A percentile compares a stretch with the other conserved stretches of the same genome.
phyloP scores from a whole-genome alignment of 768 basidiomycete species.

The Mycena rosella region DNA sequence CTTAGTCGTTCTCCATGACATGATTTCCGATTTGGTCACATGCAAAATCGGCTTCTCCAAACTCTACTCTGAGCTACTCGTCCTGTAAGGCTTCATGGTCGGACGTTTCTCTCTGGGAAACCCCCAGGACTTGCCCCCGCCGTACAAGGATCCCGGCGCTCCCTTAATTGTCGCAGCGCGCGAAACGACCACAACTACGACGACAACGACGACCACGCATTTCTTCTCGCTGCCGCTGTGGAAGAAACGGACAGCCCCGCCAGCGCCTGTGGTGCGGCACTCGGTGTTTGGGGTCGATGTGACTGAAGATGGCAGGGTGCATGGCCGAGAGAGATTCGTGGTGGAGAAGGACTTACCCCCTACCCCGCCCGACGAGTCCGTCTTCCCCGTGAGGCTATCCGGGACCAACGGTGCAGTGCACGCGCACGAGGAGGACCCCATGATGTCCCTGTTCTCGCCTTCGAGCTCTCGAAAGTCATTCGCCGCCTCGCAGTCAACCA shows the following conservation, averaged over 20 bases:
- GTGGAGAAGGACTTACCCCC: slow-evolving; percentile 68
- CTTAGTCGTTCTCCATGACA: slow-evolving; percentile 10
- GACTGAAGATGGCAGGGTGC: slow-evolving; percentile 43
- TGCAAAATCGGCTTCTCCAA: slow-evolving; percentile 1
- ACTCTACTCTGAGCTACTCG: too few relatives aligned
- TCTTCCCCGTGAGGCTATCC: slow-evolving; percentile 20
- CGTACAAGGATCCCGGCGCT: slow-evolving; percentile 47
- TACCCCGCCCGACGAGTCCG: slow-evolving; percentile 50
- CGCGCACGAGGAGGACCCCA: slow-evolving; percentile 28
- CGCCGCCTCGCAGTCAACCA: slow-evolving; percentile 44
- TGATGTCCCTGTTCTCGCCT: slow-evolving; percentile 21
- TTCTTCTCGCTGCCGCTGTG: slow-evolving; percentile 78
- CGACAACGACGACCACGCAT: slow-evolving; percentile 65
- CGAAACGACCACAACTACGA: slow-evolving; percentile 64
- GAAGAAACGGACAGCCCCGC: slow-evolving; percentile 63
- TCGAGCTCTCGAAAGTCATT: slow-evolving; percentile 31
- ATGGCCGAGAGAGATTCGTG: slow-evolving; percentile 39
- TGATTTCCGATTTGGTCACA: slow-evolving; percentile 4
- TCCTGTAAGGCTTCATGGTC: slow-evolving; percentile 45
- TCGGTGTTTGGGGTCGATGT: slow-evolving; percentile 40
- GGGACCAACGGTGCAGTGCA: slow-evolving; percentile 9
- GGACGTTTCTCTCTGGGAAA: slow-evolving; percentile 43
- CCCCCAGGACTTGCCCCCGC: slow-evolving; percentile 46
- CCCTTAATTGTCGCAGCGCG: slow-evolving; percentile 56
- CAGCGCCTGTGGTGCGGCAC: slow-evolving; percentile 44